Conservation (phyloP, 148 eudicot genomes). For the Amaranthus cruentus region DNA sequence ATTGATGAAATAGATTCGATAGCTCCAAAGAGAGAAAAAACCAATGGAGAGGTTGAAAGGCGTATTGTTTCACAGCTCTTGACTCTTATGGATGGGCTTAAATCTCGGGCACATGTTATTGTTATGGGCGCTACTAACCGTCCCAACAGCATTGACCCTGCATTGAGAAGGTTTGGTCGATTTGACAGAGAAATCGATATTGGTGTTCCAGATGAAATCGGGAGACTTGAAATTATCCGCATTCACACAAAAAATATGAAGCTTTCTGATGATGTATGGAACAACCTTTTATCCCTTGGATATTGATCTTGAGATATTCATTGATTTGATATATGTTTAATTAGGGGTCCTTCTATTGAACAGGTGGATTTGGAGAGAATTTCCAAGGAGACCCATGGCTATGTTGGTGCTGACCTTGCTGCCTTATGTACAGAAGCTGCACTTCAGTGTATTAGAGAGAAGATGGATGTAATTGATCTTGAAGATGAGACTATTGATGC, state of each 20-base stretch:
- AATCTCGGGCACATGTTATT: constrained; percentile 40
- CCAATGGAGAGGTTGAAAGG: constrained; percentile 45
- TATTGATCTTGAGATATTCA: neutral
- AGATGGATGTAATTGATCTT: constrained; percentile 44
- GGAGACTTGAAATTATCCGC: constrained; percentile 41
- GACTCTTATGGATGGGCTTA: constrained; percentile 45
- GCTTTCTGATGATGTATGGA: constrained; percentile 34
- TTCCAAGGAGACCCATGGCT: constrained; percentile 40
- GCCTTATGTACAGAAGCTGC: constrained; percentile 47
- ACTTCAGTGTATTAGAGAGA: constrained; percentile 43
- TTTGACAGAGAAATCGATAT: constrained; percentile 41
- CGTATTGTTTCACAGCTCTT: constrained; percentile 28
- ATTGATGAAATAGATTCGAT: constrained; percentile 46
- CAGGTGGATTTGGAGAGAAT: constrained; percentile 41
- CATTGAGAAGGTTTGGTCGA: constrained; percentile 42
- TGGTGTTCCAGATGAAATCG: constrained; percentile 47
- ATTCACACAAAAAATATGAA: constrained; percentile 50
- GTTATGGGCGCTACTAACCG: constrained; percentile 46
- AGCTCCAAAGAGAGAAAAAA: constrained; percentile 47
- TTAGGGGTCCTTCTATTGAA: neutral
- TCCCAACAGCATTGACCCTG: constrained; percentile 44
- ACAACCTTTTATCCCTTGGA: neutral
- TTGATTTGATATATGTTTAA: neutral
- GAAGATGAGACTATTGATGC: constrained; percentile 47
- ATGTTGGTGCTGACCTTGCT: constrained; percentile 44